These are phyloP conservation scores for Boletus bicolor DNA, from an alignment of 768 basidiomycete genomes.

Conservation along the genomic window DNA sequence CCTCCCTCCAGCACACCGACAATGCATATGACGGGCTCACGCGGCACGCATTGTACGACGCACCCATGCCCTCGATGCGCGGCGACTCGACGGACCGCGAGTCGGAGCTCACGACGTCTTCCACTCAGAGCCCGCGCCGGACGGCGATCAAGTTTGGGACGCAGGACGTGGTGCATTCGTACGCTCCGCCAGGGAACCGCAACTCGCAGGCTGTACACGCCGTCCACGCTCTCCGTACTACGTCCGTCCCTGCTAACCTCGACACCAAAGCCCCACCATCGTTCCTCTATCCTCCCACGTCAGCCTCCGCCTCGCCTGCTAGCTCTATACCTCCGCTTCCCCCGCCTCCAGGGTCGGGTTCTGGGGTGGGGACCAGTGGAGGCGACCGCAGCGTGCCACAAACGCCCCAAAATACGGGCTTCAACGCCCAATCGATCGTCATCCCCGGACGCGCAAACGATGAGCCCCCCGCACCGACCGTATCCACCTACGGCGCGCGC, in stretches of 20 bases:
- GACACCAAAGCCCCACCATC: slow-evolving; percentile 10
- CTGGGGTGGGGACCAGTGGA: too few species aligned
- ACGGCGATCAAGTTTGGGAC: slow-evolving; percentile 77
- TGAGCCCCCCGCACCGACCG: slow-evolving; percentile 30
- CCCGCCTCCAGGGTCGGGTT: slow-evolving; percentile 11
- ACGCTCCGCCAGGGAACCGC: slow-evolving; percentile 55
- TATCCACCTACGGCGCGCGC: slow-evolving; percentile 8
- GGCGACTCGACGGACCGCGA: slow-evolving; percentile 40
- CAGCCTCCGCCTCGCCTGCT: not conserved
- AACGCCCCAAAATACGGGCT: slow-evolving; percentile 27
- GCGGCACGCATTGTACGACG: slow-evolving; percentile 86
- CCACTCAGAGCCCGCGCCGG: slow-evolving; percentile 32
- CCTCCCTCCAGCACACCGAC: slow-evolving; percentile 29
- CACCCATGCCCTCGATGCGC: slow-evolving; percentile 59
- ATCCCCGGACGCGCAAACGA: slow-evolving; percentile 28
- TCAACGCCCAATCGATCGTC: slow-evolving; percentile 18
- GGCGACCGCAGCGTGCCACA: not conserved
- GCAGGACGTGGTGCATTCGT: slow-evolving; percentile 73
- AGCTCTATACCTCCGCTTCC: slow-evolving; percentile 10
- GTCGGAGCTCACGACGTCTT: slow-evolving; percentile 28
- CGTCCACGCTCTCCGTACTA: slow-evolving; percentile 35
- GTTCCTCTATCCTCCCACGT: slow-evolving; percentile 27
- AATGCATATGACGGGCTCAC: slow-evolving; percentile 51
- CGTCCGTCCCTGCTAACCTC: slow-evolving; percentile 17
- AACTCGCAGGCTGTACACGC: slow-evolving; percentile 30